These are phyloP conservation scores for Candida dajiaensis DNA, from an alignment of 805 yeast genomes.

Conservation along the genomic window DNA sequence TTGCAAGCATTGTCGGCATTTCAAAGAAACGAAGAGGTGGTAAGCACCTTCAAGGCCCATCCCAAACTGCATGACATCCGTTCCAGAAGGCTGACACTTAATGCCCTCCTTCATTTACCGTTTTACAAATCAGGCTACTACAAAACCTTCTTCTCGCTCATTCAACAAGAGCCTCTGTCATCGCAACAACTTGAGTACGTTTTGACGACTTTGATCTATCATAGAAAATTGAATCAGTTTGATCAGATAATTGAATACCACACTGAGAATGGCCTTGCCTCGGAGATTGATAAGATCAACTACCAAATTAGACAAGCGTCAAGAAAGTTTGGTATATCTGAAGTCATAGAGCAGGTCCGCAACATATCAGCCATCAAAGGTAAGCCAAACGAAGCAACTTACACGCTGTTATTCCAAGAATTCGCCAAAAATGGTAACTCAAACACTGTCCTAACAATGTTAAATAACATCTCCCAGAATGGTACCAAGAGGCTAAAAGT, in stretches of 20 bases:
- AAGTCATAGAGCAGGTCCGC: background rate
- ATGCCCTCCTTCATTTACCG: background rate
- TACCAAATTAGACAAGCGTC: slow-evolving; percentile 1
- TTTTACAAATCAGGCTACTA: background rate
- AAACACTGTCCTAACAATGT: slow-evolving; percentile 11
- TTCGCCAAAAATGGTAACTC: slow-evolving; percentile 18
- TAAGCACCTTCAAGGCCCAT: background rate
- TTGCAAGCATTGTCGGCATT: background rate
- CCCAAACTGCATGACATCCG: background rate
- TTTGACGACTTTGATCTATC: background rate
- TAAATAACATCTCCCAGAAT: slow-evolving; percentile 12
- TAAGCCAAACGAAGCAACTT: slow-evolving; percentile 12
- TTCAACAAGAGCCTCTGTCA: background rate
- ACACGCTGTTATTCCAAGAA: slow-evolving; percentile 12
- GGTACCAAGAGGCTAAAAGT: background rate
- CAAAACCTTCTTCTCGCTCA: background rate
- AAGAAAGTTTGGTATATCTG: background rate
- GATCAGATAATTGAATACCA: background rate
- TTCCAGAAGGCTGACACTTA: background rate
- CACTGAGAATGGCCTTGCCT: background rate
- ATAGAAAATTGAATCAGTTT: background rate
- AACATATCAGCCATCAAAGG: slow-evolving; percentile 2
- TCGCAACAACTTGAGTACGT: background rate
- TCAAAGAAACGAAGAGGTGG: background rate
- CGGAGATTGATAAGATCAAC: slow-evolving; percentile 3